Percentiles rank a stretch among this genome's conserved stretches.
Evolutionary conservation across 2,329 filamentous ascomycete genomes (phyloP).

Genomic region (Zymoseptoria crescenta): DNA sequence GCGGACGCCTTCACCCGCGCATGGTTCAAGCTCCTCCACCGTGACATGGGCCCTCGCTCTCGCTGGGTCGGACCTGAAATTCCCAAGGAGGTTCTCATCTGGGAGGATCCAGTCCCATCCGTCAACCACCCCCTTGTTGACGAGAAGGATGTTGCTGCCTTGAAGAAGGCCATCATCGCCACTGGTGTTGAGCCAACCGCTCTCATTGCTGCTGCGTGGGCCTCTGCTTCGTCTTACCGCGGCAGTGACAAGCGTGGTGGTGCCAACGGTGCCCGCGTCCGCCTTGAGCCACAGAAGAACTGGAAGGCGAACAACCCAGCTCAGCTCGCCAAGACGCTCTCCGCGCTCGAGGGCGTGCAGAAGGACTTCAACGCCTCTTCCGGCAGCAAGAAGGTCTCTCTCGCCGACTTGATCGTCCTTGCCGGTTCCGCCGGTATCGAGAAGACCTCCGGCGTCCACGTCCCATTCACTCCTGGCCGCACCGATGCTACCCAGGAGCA

Average conservation of each 20-base stretch:
- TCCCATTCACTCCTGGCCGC: constrained; percentile 68
- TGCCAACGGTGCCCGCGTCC: constrained; percentile 72
- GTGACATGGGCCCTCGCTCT: constrained; percentile 64
- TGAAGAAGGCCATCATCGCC: constrained; percentile 62
- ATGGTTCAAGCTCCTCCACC: constrained; percentile 79
- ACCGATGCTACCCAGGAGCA: constrained; percentile 63
- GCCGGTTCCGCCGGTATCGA: constrained; percentile 64
- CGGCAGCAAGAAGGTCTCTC: constrained; percentile 61
- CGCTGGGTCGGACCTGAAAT: constrained; percentile 70
- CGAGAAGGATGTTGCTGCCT: constrained; percentile 52
- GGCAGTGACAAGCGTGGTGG: constrained; percentile 73
- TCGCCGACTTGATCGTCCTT: constrained; percentile 73
- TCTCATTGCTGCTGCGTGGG: constrained; percentile 61
- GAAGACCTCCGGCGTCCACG: constrained; percentile 57
- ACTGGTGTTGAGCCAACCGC: constrained; percentile 53
- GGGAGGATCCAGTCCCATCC: constrained; percentile 66
- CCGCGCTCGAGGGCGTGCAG: constrained; percentile 57
- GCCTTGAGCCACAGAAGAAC: constrained; percentile 61
- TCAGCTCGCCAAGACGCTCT: constrained; percentile 55
- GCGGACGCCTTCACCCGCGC: constrained; percentile 62
- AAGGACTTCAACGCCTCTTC: constrained; percentile 52
- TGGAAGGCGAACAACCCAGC: constrained; percentile 69
- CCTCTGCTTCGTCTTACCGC: constrained; percentile 64
- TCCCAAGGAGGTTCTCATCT: constrained; percentile 59
- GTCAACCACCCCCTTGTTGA: constrained; percentile 51